A percentile compares a stretch with the other conserved stretches of the same genome.
Conservation (phyloP, 805 yeast genomes). For the Metschnikowia noctiluminum region DNA sequence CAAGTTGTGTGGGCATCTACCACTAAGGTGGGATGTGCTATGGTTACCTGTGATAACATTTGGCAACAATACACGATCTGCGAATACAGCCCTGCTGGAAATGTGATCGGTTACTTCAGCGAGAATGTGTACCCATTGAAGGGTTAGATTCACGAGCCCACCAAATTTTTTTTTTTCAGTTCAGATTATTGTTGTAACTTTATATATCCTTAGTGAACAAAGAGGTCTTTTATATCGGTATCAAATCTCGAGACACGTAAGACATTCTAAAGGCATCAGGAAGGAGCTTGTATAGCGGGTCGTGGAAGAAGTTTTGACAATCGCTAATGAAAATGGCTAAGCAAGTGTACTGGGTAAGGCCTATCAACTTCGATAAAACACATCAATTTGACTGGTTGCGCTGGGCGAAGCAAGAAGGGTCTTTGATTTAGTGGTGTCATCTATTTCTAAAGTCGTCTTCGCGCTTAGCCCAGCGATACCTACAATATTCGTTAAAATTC, state of each 20-base stretch:
- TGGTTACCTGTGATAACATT: slow-evolving; percentile 41
- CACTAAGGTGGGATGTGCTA: slow-evolving; percentile 64
- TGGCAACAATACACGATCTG: slow-evolving; percentile 68
- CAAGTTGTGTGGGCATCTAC: slow-evolving; percentile 70
- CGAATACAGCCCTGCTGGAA: slow-evolving; percentile 59
- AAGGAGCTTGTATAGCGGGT: too few relatives aligned
- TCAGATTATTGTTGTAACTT: not conserved
- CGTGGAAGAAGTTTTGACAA: too few relatives aligned
- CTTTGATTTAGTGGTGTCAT: too few relatives aligned
- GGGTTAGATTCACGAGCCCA: not conserved
- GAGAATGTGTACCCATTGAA: slow-evolving; percentile 40
- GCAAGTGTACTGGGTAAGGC: too few relatives aligned
- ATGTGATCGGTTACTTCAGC: slow-evolving; percentile 42
- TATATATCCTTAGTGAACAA: too few relatives aligned
- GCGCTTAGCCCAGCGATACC: not conserved
- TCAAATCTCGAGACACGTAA: too few relatives aligned
- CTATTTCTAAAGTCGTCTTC: not conserved
- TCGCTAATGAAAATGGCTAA: too few relatives aligned
- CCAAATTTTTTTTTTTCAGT: not conserved
- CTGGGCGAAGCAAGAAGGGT: too few relatives aligned
- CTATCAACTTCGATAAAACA: too few relatives aligned
- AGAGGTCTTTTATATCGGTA: too few relatives aligned
- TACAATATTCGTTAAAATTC: not conserved
- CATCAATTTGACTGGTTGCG: too few relatives aligned
- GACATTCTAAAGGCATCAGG: too few relatives aligned